These are phyloP conservation scores for Alternaria longipes DNA, from an alignment of 2,329 filamentous ascomycete genomes.

Conservation along the genomic window DNA sequence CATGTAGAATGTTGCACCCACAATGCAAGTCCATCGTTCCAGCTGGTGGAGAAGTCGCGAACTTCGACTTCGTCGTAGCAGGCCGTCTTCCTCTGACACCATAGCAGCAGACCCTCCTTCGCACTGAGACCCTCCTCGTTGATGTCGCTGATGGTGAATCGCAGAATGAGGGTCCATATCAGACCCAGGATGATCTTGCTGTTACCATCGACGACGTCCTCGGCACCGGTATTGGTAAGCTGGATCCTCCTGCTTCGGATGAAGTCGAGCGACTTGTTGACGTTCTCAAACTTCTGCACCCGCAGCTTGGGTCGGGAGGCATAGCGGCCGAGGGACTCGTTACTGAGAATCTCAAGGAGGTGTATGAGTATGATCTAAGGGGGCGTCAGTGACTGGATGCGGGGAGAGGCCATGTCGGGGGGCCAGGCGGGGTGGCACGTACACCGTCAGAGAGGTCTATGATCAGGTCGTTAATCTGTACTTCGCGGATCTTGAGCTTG, in stretches of 20 bases:
- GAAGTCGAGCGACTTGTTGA: conserved; percentile 93
- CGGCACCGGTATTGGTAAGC: conserved; percentile 97
- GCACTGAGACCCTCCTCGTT: conserved; percentile 97
- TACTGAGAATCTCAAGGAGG: conserved; percentile 93
- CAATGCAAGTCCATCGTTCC: conserved; percentile 97
- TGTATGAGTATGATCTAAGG: conserved; percentile 90
- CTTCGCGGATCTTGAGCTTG: conserved; percentile 80
- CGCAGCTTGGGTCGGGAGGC: conserved; percentile 95
- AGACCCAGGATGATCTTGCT: conserved; percentile 95
- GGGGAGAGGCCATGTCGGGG: conserved; percentile 12
- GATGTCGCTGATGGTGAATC: conserved; percentile 99
- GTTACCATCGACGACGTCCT: conserved; percentile 98
- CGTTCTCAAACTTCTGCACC: conserved; percentile 97
- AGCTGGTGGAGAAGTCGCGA: conserved; percentile 91
- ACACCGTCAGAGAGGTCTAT: conserved; percentile 92
- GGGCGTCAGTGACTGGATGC: conserved; percentile 20
- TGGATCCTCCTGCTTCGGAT: conserved; percentile 91
- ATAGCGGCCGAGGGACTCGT: conserved; percentile 95
- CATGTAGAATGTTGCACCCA: conserved; percentile 35
- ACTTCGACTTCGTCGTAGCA: conserved; percentile 98
- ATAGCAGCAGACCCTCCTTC: conserved; percentile 91
- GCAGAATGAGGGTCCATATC: conserved; percentile 97
- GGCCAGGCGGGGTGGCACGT: conserved; percentile 55
- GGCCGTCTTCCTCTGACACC: conserved; percentile 98
- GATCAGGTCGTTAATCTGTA: conserved; percentile 88